Conservation (phyloP, 495 filamentous ascomycete genomes). For the Poronia punctata region DNA sequence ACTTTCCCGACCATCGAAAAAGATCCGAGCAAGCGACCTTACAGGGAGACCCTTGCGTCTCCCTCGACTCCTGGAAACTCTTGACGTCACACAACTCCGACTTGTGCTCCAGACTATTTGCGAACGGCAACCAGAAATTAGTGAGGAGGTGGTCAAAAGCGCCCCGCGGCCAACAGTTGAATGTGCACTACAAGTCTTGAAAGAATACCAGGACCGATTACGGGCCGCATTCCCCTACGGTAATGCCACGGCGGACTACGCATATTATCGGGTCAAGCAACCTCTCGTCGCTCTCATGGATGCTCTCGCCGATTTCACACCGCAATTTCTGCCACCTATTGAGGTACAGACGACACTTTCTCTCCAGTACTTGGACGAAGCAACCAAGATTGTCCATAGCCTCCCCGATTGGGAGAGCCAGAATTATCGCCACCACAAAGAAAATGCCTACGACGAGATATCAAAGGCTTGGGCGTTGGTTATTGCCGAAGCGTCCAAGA, state of each 20-base stretch:
- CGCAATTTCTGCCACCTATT: conserved; percentile 87
- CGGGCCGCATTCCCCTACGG: conserved; percentile 83
- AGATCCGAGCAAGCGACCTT: conserved; percentile 56
- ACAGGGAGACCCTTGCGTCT: conserved; percentile 74
- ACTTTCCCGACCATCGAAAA: conserved; percentile 56
- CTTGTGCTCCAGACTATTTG: conserved; percentile 79
- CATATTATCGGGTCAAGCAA: conserved; percentile 86
- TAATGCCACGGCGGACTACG: conserved; percentile 79
- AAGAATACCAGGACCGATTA: conserved; percentile 70
- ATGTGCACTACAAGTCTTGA: conserved; percentile 70
- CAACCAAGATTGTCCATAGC: conserved; percentile 80
- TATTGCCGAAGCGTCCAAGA: conserved; percentile 83
- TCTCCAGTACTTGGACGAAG: conserved; percentile 78
- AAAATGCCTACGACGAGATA: conserved; percentile 93
- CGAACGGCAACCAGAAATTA: conserved; percentile 76
- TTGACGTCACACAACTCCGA: conserved; percentile 75
- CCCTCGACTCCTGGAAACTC: conserved; percentile 80
- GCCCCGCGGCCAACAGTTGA: conserved; percentile 79
- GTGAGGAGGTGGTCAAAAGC: conserved; percentile 72
- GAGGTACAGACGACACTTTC: conserved; percentile 74
- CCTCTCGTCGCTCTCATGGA: conserved; percentile 75
- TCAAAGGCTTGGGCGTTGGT: conserved; percentile 88
- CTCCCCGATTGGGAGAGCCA: conserved; percentile 82
- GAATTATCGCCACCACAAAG: conserved; percentile 82
- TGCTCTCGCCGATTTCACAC: conserved; percentile 86